Conservation (phyloP, 495 filamentous ascomycete species). For the Aspergillus carlsbadensis region DNA sequence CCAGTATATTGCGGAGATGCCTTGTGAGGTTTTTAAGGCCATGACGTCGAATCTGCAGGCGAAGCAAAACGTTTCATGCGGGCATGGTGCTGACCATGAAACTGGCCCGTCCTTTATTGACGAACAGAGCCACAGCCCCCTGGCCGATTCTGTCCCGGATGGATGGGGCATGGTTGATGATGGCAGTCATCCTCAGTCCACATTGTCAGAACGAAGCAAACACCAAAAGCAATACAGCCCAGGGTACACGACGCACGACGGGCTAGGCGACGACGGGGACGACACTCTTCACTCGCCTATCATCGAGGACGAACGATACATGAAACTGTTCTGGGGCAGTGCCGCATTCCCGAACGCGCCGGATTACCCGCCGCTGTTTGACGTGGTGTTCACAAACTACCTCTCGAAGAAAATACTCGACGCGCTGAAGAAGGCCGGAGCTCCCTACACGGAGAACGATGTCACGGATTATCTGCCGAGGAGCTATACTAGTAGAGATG, state of each 20-base stretch:
- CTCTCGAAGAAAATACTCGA: not conserved
- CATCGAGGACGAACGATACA: not conserved
- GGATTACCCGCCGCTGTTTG: not conserved
- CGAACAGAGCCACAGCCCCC: too few species aligned
- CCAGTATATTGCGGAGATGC: not conserved
- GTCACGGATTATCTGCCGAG: not conserved
- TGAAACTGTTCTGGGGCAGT: not conserved
- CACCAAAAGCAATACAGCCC: not conserved
- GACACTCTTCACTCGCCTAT: not conserved
- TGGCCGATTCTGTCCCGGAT: not conserved
- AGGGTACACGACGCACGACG: conserved; percentile 3
- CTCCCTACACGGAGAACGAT: not conserved
- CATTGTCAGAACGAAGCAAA: not conserved
- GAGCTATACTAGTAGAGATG: not conserved
- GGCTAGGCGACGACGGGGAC: not conserved
- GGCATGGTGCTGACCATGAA: not conserved
- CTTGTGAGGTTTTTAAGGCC: not conserved
- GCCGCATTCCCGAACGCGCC: not conserved
- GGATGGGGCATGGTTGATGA: not conserved
- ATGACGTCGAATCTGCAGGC: not conserved
- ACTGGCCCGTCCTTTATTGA: too few species aligned
- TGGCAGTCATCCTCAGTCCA: not conserved
- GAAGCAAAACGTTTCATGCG: not conserved
- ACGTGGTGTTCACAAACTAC: not conserved
- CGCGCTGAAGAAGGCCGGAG: not conserved